Percentiles rank a stretch among this genome's conserved stretches.
These are phyloP conservation scores for Cercospora sojina DNA, from an alignment of 2,329 filamentous ascomycete species.

Conservation along the genomic window DNA sequence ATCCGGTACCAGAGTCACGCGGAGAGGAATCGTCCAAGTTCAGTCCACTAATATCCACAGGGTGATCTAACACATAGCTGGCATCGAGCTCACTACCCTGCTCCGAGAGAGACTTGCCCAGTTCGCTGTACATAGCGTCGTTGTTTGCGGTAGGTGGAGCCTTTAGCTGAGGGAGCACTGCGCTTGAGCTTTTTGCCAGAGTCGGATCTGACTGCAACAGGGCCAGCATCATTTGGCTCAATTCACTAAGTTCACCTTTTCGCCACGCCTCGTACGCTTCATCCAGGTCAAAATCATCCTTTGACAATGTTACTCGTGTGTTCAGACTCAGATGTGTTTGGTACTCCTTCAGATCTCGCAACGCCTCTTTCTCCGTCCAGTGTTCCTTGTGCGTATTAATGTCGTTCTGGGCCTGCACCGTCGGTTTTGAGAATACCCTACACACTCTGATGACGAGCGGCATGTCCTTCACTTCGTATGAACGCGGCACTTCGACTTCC, in stretches of 20 bases:
- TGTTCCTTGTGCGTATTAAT: constrained; percentile 75
- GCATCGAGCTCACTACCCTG: constrained; percentile 43
- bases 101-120: constrained; percentile 50
- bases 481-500: constrained; percentile 79
- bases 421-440: constrained; percentile 77
- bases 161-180: constrained; percentile 37
- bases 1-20: constrained; percentile 38
- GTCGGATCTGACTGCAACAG: constrained; percentile 84
- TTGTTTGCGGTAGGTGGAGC: constrained; percentile 22
- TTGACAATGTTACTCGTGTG: constrained; percentile 71
- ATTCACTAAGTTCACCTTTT: constrained; percentile 78
- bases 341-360: constrained; percentile 90
- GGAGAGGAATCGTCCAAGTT: constrained; percentile 55
- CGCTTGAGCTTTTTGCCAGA: constrained; percentile 69
- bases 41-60: constrained; percentile 65
- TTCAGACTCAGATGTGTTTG: constrained; percentile 83
- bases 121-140: constrained; percentile 41
- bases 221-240: constrained; percentile 91
- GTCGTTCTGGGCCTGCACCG: constrained; percentile 79
- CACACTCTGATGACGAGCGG: constrained; percentile 84
- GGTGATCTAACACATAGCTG: constrained; percentile 63
- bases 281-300: constrained; percentile 84
- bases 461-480: constrained; percentile 96
- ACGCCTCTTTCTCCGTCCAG: constrained; percentile 90
- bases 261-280: constrained; percentile 90